Conservation (phyloP, 73 alveolate genomes). For the Paramecium pentaurelia region DNA sequence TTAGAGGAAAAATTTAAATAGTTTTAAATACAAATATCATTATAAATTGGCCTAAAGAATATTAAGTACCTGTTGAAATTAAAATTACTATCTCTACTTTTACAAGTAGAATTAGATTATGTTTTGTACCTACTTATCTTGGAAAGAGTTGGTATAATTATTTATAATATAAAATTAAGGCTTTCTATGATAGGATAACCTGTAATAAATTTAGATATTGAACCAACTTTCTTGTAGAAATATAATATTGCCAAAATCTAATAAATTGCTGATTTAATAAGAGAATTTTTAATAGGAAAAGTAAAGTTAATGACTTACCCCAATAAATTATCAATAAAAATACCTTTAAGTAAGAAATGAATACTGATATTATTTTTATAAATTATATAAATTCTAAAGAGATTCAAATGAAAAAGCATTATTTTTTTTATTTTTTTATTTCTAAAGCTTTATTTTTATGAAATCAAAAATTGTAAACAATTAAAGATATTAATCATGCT, state of each 20-base stretch:
- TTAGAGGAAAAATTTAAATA: slow-evolving; percentile 1
- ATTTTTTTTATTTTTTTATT: not conserved
- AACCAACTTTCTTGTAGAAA: not conserved
- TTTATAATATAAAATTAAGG: not conserved
- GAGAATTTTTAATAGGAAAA: slow-evolving; percentile 7
- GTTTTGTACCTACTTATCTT: not conserved
- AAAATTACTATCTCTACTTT: slow-evolving; percentile 12
- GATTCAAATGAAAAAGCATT: not conserved
- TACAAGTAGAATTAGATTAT: slow-evolving; percentile 27
- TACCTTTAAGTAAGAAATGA: not conserved
- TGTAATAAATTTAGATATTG: slow-evolving; percentile 15
- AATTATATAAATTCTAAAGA: not conserved
- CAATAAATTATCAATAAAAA: not conserved
- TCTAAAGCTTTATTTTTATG: not conserved
- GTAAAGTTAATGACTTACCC: slow-evolving; percentile 33
- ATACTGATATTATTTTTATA: not conserved
- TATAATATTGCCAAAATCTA: slow-evolving; percentile 14
- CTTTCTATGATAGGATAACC: slow-evolving; percentile 38
- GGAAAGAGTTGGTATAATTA: slow-evolving; percentile 43
- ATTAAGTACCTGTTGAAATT: not conserved
- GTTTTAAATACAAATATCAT: not conserved
- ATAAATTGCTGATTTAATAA: not conserved
- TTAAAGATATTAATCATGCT: not conserved
- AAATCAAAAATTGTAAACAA: not conserved
- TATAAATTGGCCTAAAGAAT: slow-evolving; percentile 45